Conservation (phyloP, 2,329 filamentous ascomycete species). For the Dothideomycetes sp. region DNA sequence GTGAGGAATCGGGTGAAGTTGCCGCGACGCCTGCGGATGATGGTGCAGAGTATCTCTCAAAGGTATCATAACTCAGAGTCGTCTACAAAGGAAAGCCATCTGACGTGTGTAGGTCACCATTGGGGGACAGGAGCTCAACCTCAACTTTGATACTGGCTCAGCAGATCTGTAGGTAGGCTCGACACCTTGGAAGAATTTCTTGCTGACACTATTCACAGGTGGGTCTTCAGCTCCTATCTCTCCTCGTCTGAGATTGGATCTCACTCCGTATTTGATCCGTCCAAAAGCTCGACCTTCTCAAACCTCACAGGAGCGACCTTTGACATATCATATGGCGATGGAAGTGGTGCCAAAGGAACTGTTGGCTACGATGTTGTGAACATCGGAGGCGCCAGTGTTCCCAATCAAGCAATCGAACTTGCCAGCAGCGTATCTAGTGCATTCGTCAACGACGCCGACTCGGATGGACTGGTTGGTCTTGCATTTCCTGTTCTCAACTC, state of each 20-base stretch:
- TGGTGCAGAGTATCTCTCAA: constrained; percentile 59
- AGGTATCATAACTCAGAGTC: constrained; percentile 15
- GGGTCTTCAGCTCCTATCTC: constrained; percentile 58
- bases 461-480: constrained; percentile 59
- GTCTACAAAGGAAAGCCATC: neutral
- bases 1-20: constrained; percentile 40
- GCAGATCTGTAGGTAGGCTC: constrained; percentile 48
- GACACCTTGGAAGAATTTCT: neutral
- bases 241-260: constrained; percentile 30
- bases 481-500: constrained; percentile 57
- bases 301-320: constrained; percentile 42
- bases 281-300: constrained; percentile 41
- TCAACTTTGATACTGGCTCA: constrained; percentile 69
- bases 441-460: constrained; percentile 49
- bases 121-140: constrained; percentile 55
- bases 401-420: constrained; percentile 55
- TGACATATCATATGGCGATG: constrained; percentile 58
- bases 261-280: constrained; percentile 47
- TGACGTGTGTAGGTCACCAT: constrained; percentile 38
- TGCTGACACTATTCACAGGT: constrained; percentile 31
- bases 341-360: constrained; percentile 49
- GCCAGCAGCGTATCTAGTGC: constrained; percentile 47
- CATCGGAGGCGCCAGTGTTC: constrained; percentile 53
- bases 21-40: constrained; percentile 52
- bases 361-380: constrained; percentile 59